phyloP scores from a whole-genome alignment of 352 stramenopile genomes.

The Phytophthora constricta region DNA sequence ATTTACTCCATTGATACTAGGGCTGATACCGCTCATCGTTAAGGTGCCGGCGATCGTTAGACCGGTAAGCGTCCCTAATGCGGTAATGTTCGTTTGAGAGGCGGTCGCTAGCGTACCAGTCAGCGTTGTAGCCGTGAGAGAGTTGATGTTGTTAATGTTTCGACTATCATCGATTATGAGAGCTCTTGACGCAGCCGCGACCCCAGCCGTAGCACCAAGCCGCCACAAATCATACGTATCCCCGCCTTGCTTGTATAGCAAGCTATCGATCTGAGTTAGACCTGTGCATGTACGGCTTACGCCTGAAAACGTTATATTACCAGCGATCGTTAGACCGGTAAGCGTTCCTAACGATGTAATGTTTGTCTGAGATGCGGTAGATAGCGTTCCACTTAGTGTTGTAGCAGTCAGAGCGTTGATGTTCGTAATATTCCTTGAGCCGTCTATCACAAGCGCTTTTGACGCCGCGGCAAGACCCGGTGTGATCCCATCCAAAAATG shows the following conservation, averaged over 20 bases:
- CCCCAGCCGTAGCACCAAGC: no score
- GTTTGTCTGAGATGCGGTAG: neutral
- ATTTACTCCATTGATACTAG: neutral
- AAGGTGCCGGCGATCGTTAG: no score
- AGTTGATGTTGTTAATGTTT: neutral
- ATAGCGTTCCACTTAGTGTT: neutral
- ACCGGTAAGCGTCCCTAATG: no score
- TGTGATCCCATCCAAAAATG: neutral
- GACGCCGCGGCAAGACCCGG: neutral
- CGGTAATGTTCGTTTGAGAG: no score
- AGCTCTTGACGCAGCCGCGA: no score
- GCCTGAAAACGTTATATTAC: no score
- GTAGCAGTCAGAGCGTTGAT: neutral
- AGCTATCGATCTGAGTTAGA: no score
- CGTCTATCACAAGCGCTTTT: neutral
- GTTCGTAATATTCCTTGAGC: neutral
- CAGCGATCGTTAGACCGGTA: neutral
- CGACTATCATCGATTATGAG: no score
- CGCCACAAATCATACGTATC: no score
- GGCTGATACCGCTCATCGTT: neutral
- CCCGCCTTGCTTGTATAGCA: no score
- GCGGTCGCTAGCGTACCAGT: neutral
- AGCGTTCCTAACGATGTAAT: neutral
- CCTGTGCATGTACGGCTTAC: no score
- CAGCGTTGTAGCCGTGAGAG: neutral